These are phyloP conservation scores for Chaetomium fimeti DNA, from an alignment of 495 filamentous ascomycete species.

Conservation along the genomic window DNA sequence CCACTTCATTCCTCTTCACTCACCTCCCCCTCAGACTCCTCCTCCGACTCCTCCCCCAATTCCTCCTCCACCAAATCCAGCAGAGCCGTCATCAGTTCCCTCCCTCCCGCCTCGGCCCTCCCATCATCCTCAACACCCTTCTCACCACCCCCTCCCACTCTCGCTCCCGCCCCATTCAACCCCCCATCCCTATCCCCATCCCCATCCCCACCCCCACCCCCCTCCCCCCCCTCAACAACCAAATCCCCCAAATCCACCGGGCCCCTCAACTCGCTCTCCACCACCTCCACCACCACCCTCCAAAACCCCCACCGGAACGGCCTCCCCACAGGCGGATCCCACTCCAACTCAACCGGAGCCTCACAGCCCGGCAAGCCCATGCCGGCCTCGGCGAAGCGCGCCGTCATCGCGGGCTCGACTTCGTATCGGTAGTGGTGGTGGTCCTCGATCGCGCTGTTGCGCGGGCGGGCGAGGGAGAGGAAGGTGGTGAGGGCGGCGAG, in stretches of 20 bases:
- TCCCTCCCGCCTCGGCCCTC: background rate
- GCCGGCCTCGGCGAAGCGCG: conserved; percentile 4
- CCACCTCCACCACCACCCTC: conserved; percentile 20
- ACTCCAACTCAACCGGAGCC: conserved; percentile 2
- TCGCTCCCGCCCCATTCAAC: background rate
- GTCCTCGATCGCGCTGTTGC: conserved; percentile 11
- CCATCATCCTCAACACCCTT: background rate
- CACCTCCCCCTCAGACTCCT: conserved; percentile 1
- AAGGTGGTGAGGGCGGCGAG: conserved; percentile 11
- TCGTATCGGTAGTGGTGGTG: conserved; percentile 5
- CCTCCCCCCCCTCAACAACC: conserved; percentile 15
- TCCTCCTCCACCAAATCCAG: conserved; percentile 1
- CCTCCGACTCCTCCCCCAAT: conserved; percentile 3
- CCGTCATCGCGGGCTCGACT: background rate
- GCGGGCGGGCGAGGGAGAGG: conserved; percentile 12
- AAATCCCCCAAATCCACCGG: conserved; percentile 29
- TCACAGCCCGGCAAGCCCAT: background rate
- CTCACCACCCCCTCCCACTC: background rate
- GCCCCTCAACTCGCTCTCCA: conserved; percentile 19
- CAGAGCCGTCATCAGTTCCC: background rate
- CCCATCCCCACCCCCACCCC: background rate
- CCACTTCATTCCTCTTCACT: conserved; percentile 14
- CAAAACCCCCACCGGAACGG: conserved; percentile 27
- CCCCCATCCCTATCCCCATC: background rate
- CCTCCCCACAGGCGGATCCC: background rate